Conservation (phyloP, 306 rosid genomes). For the Cotoneaster glaucophyllus region DNA sequence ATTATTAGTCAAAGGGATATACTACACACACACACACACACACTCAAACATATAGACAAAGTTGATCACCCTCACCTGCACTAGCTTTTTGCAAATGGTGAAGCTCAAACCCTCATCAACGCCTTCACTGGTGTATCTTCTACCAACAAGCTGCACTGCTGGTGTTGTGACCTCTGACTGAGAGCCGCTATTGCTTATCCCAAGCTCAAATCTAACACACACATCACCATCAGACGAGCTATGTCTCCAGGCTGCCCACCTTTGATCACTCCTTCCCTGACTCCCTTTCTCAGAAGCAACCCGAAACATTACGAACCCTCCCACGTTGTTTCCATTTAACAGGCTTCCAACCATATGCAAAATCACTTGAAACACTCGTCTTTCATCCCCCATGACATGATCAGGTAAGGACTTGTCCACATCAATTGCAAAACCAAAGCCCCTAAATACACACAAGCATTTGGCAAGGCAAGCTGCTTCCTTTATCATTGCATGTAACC, state of each 20-base stretch:
- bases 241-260: conserved; percentile 79
- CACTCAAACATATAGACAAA: neutral
- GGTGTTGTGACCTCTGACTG: conserved; percentile 49
- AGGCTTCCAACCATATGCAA: conserved; percentile 94
- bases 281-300: conserved; percentile 63
- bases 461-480: conserved; percentile 95
- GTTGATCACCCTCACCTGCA: conserved; percentile 60
- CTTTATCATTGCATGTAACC: conserved; percentile 71
- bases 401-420: conserved; percentile 81
- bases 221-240: conserved; percentile 74
- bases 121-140: conserved; percentile 60
- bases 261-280: conserved; percentile 86
- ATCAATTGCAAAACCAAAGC: conserved; percentile 64
- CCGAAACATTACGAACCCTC: conserved; percentile 53
- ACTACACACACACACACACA: neutral
- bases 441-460: conserved; percentile 75
- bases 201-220: conserved; percentile 77
- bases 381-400: conserved; percentile 86
- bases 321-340: conserved; percentile 49
- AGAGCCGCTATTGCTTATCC: conserved; percentile 45
- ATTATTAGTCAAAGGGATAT: neutral
- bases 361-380: conserved; percentile 97
- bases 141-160: conserved; percentile 26
- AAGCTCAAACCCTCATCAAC: conserved; percentile 78
- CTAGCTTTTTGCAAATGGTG: conserved; percentile 80